These are phyloP conservation scores for Apiotrichum mycotoxinovorans DNA, from an alignment of 1,284 basidiomycete genomes.

Conservation along the genomic window DNA sequence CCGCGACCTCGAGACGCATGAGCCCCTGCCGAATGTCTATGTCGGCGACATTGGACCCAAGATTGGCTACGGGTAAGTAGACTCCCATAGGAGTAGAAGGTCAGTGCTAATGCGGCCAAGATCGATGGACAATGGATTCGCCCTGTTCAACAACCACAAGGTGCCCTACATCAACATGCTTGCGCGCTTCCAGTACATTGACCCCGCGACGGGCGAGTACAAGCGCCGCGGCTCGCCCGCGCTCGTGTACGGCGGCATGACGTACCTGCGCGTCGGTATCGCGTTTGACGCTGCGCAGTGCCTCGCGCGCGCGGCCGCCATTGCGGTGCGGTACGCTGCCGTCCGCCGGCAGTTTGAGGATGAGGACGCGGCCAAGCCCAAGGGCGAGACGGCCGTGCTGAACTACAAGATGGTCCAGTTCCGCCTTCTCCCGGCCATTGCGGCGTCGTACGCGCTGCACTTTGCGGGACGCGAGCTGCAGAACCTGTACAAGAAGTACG, in stretches of 20 bases:
- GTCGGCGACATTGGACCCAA: conserved; percentile 60
- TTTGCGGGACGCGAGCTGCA: conserved; percentile 54
- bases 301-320: conserved; percentile 55
- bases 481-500: conserved; percentile 40
- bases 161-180: conserved; percentile 58
- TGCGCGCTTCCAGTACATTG: conserved; percentile 57
- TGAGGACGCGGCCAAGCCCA: conserved; percentile 43
- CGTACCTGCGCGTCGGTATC: conserved; percentile 56
- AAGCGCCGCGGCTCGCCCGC: conserved; percentile 54
- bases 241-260: conserved; percentile 57
- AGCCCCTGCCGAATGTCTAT: conserved; percentile 53
- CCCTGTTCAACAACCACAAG: conserved; percentile 56
- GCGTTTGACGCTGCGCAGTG: conserved; percentile 55
- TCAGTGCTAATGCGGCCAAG: not conserved
- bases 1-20: conserved; percentile 54
- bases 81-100: no score
- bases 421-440: conserved; percentile 56
- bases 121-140: conserved; percentile 54
- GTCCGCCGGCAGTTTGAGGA: conserved; percentile 56
- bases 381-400: conserved; percentile 55
- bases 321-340: conserved; percentile 57
- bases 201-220: conserved; percentile 50
- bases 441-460: conserved; percentile 57
- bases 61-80: conserved; percentile 55
- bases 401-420: conserved; percentile 60